Evolutionary conservation across 1,284 basidiomycete genomes (phyloP), one percentile per base, ranked within the genome.

Genomic region (Papiliotrema flavescens): DNA sequence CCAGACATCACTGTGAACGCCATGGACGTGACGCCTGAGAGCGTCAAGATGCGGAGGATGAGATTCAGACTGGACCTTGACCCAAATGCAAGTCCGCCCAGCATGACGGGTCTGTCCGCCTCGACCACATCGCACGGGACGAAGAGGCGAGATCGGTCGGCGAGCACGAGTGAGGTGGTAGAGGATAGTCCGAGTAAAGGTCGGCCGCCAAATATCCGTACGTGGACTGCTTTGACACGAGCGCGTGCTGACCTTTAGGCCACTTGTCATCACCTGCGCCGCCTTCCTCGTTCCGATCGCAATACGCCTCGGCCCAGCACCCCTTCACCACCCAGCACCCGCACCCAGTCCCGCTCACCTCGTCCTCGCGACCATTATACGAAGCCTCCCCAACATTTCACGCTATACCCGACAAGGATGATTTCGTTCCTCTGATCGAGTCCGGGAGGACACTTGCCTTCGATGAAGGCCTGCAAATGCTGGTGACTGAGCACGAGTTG

Each of bases 291-390:
- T 42, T 35, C n/a, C 26, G 22, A 13, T 11, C 13, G 19, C 37
- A 37, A 15, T 51, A 32, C 23, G 39, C 42, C 42, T 52, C 47
- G 13, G 41, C 28, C n/a, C 49, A 47, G 37, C 58, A 49, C 22
- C 43, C 53, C 7, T 60, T 45, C n/a, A 62, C 59, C 14, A 47
- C 52, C 17, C 62, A 68, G 42, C 64, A 66, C 50, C 60, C 66
- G 2, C 63, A 64, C 43, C 63, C 64, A 15, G 54, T 60, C 13
- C 64, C 64, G 17, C 54, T 56, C n/a, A 42, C 53, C 17, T 43
- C 6, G 23, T 47, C 43, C n/a, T 54, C 19, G 48, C 46, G 49
- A 47, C 47, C 49, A 6, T 45, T 53, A 28, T 59, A 56, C 19
- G 55, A 54, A 8, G 55, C 52, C 24, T 56, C 53, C 6, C 47